Evolutionary conservation across 495 filamentous ascomycete genomes (phyloP), one percentile per base, ranked within the genome.

Genomic region (Penicillium paradoxum): DNA sequence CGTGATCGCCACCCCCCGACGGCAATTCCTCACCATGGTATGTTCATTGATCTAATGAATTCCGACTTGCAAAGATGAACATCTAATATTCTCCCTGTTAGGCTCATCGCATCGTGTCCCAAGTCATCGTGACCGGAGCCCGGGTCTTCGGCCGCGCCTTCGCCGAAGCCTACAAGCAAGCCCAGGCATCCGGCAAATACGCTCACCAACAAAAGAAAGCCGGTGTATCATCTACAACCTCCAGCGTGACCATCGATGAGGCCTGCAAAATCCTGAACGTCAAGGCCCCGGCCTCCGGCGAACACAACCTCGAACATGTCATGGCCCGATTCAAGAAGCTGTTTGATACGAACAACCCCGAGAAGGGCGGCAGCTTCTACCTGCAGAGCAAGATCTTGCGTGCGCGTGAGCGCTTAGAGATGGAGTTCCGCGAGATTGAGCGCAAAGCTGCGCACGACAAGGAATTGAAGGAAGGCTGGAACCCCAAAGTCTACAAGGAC

Each of bases 181-280:
- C 93, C 30, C 79, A 88, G 37, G 93, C 92, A 4, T 84, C 90
- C 1, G 83, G 83, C 42, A 86, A 89, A 74, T 90, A 96, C 65
- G 82, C 86, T 55, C 81, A 84, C n/a, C 79, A 73, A 27, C 76
- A 75, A 66, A 73, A 74, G 37, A 69, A 74, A 30, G 30, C 49
- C 38, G 74, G 72, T 38, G 62, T 59, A 15, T 60, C 82, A 49
- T 75, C 82, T 53, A 68, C 80, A 33, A 80, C 84, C 32, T 76
- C 81, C 34, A 87, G 89, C 56, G 82, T 96, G 61, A 95, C 90
- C 7, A 82, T 98, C 46, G 91, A 96, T 57, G 93, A 98, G 73
- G 95, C 93, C 9, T 97, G 91, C 82, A 91, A 90, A 72, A 97
- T 98, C 67, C 82, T 98, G 49, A 96, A 97, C 69, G 90, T 97